Base-by-base conservation (phyloP, 2,329 filamentous ascomycete species). In the Diaporthe sp. region DNA sequence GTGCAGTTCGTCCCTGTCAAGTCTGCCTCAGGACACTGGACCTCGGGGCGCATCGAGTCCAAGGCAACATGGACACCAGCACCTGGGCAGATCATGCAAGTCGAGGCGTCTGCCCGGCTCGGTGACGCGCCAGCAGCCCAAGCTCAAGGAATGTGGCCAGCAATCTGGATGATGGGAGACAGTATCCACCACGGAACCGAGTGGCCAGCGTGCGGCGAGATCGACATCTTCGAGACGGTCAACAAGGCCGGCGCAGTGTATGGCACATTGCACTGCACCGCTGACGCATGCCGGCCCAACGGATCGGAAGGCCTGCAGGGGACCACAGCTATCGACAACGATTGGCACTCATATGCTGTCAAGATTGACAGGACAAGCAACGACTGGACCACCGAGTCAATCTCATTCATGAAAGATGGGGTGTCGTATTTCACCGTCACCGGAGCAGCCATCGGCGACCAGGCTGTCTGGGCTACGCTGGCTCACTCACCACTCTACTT, bases 91-190 rank as follows among this genome's bases (percentile, higher is more conserved):
- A 78, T 86, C 39, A 89, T 87, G 30, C 81, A 84, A 53, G 81
- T 87, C 37, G 85, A 89, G 74, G 84, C 85, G 6, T 79, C 80
- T 32, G 81, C 91, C 59, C 85, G 87, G 47, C 82, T 90, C 61
- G 89, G 87, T 17, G 78, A 78, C 74, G 85, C 85, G 79, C 55
- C 79, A 1, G 47, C 71, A 25, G 65, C 68, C 27, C 79, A 80
- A 56, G 88, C 89, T 80, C 84, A 89, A 77, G 89, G 89, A 6
- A 83, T 91, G 66, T 91, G 89, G 89, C 88, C 89, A 0, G 89
- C 89, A 0, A 90, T 90, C 78, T 91, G 88, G 89, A 82, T 90
- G 75, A 83, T 91, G 22, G 88, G 89, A 53, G 84, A 89, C 66
- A 79, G 84, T 15, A 82, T 87, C 71, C 85, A 87, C 35, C 82